These are phyloP conservation scores for Scutellaria barbata DNA, from an alignment of 257 asterid genomes.

Conservation along the genomic window DNA sequence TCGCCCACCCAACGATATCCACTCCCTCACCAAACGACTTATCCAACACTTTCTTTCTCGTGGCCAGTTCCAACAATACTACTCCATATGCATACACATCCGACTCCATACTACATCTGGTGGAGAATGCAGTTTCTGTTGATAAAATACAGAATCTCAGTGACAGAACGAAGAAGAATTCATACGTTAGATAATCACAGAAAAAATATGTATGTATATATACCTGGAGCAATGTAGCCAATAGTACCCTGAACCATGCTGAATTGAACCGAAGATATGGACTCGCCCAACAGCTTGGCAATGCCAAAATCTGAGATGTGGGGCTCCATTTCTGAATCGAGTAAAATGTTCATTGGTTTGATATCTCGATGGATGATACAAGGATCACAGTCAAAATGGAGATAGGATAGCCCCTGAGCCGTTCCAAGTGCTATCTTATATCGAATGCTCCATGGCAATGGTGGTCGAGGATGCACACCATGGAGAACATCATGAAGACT, in stretches of 20 bases:
- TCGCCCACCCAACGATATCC: constrained; percentile 61
- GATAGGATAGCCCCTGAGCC: constrained; percentile 80
- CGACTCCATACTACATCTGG: constrained; percentile 59
- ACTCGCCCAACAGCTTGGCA: constrained; percentile 77
- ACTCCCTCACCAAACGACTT: constrained; percentile 47
- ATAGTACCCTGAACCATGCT: constrained; percentile 63
- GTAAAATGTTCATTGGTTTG: constrained; percentile 75
- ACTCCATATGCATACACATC: constrained; percentile 86
- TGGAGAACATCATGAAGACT: constrained; percentile 81
- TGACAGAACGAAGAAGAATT: background rate
- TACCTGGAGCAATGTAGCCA: constrained; percentile 94
- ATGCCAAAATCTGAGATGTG: constrained; percentile 88
- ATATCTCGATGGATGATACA: constrained; percentile 74
- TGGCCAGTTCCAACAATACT: constrained; percentile 69
- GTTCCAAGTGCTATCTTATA: constrained; percentile 70
- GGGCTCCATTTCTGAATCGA: constrained; percentile 79
- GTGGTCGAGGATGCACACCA: constrained; percentile 40
- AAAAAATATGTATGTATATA: constrained; percentile 8
- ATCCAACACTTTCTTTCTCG: constrained; percentile 65
- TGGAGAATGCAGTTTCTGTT: constrained; percentile 70
- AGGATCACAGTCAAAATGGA: constrained; percentile 87
- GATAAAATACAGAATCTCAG: constrained; percentile 18
- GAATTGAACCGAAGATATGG: constrained; percentile 49
- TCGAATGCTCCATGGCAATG: constrained; percentile 63
- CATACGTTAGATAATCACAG: background rate